Conservation (phyloP, 2,329 filamentous ascomycete genomes). For the Epichloe gansuensis region DNA sequence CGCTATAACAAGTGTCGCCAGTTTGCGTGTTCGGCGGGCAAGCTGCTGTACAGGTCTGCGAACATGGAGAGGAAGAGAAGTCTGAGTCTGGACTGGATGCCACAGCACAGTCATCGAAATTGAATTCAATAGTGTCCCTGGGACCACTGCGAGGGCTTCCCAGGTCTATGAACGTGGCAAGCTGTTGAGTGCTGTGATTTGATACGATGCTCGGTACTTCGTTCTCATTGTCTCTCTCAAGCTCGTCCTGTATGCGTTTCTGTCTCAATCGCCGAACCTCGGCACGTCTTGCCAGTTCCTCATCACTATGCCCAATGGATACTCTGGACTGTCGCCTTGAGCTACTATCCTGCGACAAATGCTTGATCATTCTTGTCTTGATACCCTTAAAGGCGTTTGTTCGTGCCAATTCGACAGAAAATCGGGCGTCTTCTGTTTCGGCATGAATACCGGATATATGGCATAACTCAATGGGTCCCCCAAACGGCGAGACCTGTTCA, state of each 20-base stretch:
- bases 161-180: constrained; percentile 17
- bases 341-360: constrained; percentile 33
- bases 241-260: constrained; percentile 45
- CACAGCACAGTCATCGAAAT: constrained; percentile 9
- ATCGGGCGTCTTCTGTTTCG: constrained; percentile 24
- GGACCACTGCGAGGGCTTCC: constrained; percentile 27
- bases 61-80: background rate
- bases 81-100: background rate
- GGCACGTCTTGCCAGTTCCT: constrained; percentile 41
- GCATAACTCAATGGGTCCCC: constrained; percentile 16
- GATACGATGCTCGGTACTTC: constrained; percentile 20
- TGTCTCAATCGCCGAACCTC: constrained; percentile 44
- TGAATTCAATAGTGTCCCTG: constrained; percentile 37
- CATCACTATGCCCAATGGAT: constrained; percentile 34
- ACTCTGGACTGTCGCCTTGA: constrained; percentile 27
- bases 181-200: constrained; percentile 13
- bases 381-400: constrained; percentile 32
- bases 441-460: constrained; percentile 27
- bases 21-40: background rate
- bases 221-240: constrained; percentile 33
- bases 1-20: background rate
- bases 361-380: constrained; percentile 31
- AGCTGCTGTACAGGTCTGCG: background rate
- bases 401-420: constrained; percentile 16
- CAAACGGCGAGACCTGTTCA: constrained; percentile 8